Percentiles rank a stretch among this genome's conserved stretches.
Evolutionary conservation across 352 stramenopile species (phyloP).

Genomic region (Phytophthora uliginosa): DNA sequence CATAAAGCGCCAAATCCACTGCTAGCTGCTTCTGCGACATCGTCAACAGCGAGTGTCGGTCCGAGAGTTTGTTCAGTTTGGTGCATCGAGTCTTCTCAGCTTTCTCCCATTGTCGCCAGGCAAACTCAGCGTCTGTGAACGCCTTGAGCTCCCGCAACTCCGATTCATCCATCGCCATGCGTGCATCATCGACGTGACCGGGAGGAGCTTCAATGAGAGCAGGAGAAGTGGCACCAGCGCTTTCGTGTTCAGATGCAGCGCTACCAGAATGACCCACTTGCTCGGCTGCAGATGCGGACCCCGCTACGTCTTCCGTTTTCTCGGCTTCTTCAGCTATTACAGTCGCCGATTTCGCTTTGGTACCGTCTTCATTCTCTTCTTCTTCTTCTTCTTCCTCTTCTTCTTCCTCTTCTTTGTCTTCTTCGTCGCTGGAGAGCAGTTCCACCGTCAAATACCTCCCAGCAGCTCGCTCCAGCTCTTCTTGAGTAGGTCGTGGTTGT

Average conservation of each 20-base stretch:
- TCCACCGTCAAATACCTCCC: constrained; percentile 45
- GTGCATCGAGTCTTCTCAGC: constrained; percentile 49
- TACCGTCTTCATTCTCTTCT: neutral
- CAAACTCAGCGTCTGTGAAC: constrained; percentile 51
- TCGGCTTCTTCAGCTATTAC: neutral
- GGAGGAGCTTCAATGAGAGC: neutral
- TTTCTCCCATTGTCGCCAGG: constrained; percentile 63
- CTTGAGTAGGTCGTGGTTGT: constrained; percentile 43
- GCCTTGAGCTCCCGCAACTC: constrained; percentile 59
- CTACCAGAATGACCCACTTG: neutral
- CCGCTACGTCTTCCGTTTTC: neutral
- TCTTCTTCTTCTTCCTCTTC: constrained; percentile 24
- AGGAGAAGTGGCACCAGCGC: neutral
- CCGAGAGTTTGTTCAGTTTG: constrained; percentile 43
- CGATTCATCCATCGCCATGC: constrained; percentile 48
- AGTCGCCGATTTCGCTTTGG: neutral
- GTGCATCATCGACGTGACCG: constrained; percentile 20
- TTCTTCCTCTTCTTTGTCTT: constrained; percentile 25
- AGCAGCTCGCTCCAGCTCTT: constrained; percentile 50
- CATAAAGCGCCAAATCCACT: constrained; percentile 58
- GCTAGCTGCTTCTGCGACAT: constrained; percentile 43
- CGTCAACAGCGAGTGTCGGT: constrained; percentile 34
- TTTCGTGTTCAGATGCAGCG: constrained; percentile 8
- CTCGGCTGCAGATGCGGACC: neutral
- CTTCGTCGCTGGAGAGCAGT: constrained; percentile 24